Evolutionary conservation across 345 rosid genomes (phyloP), one percentile per base, ranked within the genome.

Genomic region (Firmiana major): DNA sequence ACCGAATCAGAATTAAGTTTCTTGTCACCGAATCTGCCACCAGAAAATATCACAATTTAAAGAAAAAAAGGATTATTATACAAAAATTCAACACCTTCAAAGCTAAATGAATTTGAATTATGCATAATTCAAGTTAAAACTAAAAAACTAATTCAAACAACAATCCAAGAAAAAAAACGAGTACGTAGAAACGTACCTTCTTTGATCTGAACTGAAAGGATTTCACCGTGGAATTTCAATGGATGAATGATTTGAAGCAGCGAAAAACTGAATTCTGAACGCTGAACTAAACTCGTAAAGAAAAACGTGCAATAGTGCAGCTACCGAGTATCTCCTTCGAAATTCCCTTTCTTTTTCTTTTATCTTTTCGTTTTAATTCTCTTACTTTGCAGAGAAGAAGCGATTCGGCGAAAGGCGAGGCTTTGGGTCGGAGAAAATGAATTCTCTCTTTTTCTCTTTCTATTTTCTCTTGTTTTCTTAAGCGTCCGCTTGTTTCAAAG

Each of bases 51-150:
- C 26, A 67, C 7, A 43, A 72, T 69, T 43, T 34, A 10, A 73
- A 48, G 54, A 51, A 46, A 34, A 5, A n/a, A 0, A 42, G 17
- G 13, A 11, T 38, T 74, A 53, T 8, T 24, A 0, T 78, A 28
- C 63, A 77, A 73, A 57, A 83, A 78, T 80, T 79, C 77, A 78
- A 79, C 48, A 46, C 1, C 49, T 28, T 43, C 22, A 68, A 3
- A 45, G 59, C 46, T 59, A 13, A 38, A 82, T 54, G 59, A 62
- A 73, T 57, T 78, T 5, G 67, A 84, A 83, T 66, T 81, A 42
- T 51, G 77, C 77, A 64, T 6, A 86, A 81, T 83, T 88, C 81
- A 81, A 77, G 81, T 82, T 81, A 76, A 79, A 79, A 22, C 3
- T 59, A 71, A 70, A 66, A 73, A 78, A 70, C 51, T 70, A 51